Evolutionary conservation across 1,284 basidiomycete genomes (phyloP).

Genomic region (Puccinia triticina): DNA sequence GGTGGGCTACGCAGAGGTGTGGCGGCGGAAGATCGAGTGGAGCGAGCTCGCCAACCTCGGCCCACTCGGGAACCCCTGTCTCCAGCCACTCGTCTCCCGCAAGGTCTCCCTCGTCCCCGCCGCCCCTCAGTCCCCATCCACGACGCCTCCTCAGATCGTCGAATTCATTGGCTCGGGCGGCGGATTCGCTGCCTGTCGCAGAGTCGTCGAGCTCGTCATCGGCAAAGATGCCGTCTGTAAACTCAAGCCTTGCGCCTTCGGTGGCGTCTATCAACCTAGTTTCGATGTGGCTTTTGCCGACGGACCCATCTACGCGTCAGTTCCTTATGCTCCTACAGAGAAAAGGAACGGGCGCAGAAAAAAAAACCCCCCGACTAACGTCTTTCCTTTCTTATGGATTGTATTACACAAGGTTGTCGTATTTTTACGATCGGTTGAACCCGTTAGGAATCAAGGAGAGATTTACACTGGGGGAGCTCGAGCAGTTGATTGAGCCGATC

Average conservation of each 20-base stretch:
- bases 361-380: too few species aligned
- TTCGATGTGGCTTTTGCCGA: conserved; percentile 78
- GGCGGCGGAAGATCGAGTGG: conserved; percentile 60
- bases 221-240: conserved; percentile 94
- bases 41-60: conserved; percentile 61
- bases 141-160: conserved; percentile 66
- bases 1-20: conserved; percentile 79
- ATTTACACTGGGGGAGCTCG: conserved; percentile 70
- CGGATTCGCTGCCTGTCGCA: conserved; percentile 80
- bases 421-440: conserved; percentile 91
- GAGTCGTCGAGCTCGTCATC: conserved; percentile 85
- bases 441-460: conserved; percentile 69
- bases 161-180: conserved; percentile 82
- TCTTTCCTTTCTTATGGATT: conserved; percentile 66
- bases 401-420: conserved; percentile 70
- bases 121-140: conserved; percentile 64
- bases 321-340: background rate
- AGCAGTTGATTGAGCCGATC: conserved; percentile 70
- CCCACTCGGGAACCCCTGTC: conserved; percentile 75
- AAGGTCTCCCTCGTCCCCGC: conserved; percentile 67
- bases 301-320: conserved; percentile 60
- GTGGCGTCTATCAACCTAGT: conserved; percentile 96
- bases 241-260: conserved; percentile 90
- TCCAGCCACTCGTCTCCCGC: conserved; percentile 71
- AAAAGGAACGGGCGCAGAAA: background rate